Base-by-base conservation (phyloP, 768 basidiomycete species). In the Kondoa subrosea region DNA sequence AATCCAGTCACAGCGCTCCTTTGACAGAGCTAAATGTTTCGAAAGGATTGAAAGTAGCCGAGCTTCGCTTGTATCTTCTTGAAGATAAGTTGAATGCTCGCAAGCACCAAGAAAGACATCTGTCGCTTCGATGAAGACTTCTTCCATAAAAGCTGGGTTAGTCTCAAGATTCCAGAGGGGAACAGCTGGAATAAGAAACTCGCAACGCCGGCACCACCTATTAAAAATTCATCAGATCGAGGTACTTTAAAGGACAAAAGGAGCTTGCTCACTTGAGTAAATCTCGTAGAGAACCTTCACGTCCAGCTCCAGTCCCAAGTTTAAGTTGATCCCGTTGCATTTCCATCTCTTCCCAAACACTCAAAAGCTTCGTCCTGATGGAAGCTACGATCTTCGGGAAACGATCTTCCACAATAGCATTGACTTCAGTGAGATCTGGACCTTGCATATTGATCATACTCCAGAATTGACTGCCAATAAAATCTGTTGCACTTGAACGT, bases 391-490 rank as follows among this genome's bases (percentile, higher is more conserved):
- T 78, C 33, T 79, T 79, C 2, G 83, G 82, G 75, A 88, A 95
- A 64, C 82, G 83, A 12, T 82, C 78, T 66, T 83, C 75, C 56
- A 96, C 76, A 71, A 97, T 92, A 30, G 78, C 78, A 27, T 79
- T 79, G 34, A 96, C 80, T 69, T 97, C 95, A 1, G 81, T 79
- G 2, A 78, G 72, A 0, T 82, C 81, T 0, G 89, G 89, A 0
- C 85, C 78, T 0, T 79, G 74, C 16, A 95, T 75, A 16, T 80
- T 71, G 25, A 92, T 79, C 69, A 92, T 88, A 61, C 81, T 78
- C 73, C 89, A 92, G 73, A 89, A 89, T 75, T 91, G 87, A 0
- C 85, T 82, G 15, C 90, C 91, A 72, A 88, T 86, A 78, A 96
- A 99, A 1, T 81, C 16, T 34, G 15, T 25, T n/a, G 26, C 16